phyloP scores from a whole-genome alignment of 2,329 filamentous ascomycete genomes.

The Didymella exigua region DNA sequence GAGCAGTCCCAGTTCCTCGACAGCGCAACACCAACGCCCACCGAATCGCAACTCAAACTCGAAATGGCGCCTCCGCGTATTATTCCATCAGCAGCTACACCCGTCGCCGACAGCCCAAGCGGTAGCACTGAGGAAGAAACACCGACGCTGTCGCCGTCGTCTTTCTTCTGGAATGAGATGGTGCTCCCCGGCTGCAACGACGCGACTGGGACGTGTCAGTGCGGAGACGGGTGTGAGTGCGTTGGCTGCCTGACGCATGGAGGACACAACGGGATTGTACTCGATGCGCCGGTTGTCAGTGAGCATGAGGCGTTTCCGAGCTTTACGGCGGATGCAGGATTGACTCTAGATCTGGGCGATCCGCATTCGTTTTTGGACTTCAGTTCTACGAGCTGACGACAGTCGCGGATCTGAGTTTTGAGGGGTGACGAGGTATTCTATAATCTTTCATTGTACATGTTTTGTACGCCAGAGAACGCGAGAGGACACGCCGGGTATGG shows the following conservation, averaged over 20 bases:
- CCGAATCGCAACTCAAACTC: slow-evolving; percentile 8
- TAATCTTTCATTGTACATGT: slow-evolving; percentile 1
- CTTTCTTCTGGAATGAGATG: slow-evolving; percentile 47
- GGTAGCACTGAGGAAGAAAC: slow-evolving; percentile 42
- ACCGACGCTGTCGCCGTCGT: slow-evolving; percentile 45
- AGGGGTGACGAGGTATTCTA: not conserved
- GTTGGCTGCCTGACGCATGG: slow-evolving; percentile 60
- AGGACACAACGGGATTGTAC: slow-evolving; percentile 54
- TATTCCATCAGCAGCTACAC: slow-evolving; percentile 15
- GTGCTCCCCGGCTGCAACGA: slow-evolving; percentile 53
- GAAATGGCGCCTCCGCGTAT: slow-evolving; percentile 24
- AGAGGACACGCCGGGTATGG: not conserved
- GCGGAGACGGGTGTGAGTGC: slow-evolving; percentile 59
- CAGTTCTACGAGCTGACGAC: not conserved
- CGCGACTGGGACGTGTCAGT: slow-evolving; percentile 57
- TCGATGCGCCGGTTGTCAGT: slow-evolving; percentile 31
- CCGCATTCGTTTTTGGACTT: slow-evolving; percentile 20
- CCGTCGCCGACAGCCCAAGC: slow-evolving; percentile 36
- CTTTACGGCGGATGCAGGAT: slow-evolving; percentile 14
- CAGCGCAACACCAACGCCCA: slow-evolving; percentile 16
- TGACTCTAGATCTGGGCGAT: slow-evolving; percentile 20
- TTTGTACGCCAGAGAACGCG: not conserved
- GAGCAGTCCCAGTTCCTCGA: slow-evolving; percentile 24
- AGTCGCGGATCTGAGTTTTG: not conserved
- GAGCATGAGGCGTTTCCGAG: slow-evolving; percentile 25